Conservation (phyloP, 352 stramenopile species). For the Globisporangium emineosum region DNA sequence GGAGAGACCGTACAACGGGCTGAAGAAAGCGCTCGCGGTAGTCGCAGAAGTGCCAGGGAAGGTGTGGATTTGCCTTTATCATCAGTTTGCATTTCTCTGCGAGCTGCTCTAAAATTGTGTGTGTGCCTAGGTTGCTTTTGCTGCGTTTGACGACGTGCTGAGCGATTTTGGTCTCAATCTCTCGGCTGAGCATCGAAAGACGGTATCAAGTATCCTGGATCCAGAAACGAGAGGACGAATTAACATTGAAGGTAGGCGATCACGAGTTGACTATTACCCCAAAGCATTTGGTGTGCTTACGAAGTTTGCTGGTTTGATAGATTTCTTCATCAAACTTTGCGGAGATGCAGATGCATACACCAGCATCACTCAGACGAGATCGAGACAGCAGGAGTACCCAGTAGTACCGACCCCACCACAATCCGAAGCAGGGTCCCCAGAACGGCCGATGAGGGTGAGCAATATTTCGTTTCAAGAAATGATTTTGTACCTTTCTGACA, state of each 20-base stretch:
- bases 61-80: slow-evolving; percentile 23
- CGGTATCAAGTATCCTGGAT: slow-evolving; percentile 49
- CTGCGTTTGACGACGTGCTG: slow-evolving; percentile 70
- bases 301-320: slow-evolving; percentile 21
- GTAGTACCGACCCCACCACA: slow-evolving; percentile 4
- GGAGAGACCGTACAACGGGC: slow-evolving; percentile 66
- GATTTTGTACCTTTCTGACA: not conserved
- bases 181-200: slow-evolving; percentile 34
- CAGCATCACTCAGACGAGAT: slow-evolving; percentile 20
- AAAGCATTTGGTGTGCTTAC: not conserved
- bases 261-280: not conserved
- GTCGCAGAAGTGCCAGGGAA: slow-evolving; percentile 71
- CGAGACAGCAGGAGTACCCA: slow-evolving; percentile 4
- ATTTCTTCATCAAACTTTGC: slow-evolving; percentile 77
- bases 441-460: slow-evolving; percentile 6
- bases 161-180: slow-evolving; percentile 60
- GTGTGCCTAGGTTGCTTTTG: slow-evolving; percentile 44
- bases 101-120: not conserved
- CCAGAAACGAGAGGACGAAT: slow-evolving; percentile 47
- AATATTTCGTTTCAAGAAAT: no score
- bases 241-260: slow-evolving; percentile 60
- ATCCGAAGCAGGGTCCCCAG: slow-evolving; percentile 7
- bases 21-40: slow-evolving; percentile 74
- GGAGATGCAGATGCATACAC: slow-evolving; percentile 59
- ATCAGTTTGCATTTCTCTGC: no score